phyloP scores from a whole-genome alignment of 2,329 filamentous ascomycete genomes.

The Akanthomyces dipterigenus region DNA sequence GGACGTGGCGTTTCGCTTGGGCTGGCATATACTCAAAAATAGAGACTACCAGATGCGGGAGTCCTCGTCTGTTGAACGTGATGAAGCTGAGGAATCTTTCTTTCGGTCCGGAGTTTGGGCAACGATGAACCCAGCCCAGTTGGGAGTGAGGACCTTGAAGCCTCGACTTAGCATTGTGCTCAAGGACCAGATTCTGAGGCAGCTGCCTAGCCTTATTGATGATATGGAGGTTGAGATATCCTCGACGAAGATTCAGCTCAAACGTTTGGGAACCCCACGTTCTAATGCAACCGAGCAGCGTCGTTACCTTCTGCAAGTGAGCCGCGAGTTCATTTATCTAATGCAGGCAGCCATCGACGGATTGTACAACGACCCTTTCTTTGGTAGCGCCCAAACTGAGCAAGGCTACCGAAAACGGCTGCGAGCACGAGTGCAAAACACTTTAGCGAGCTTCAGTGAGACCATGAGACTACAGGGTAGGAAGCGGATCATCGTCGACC shows the following conservation, averaged over 20 bases:
- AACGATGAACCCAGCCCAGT: constrained; percentile 16
- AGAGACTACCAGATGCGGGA: constrained; percentile 13
- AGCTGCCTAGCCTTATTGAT: constrained; percentile 24
- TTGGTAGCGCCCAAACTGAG: constrained; percentile 18
- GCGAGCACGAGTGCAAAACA: constrained; percentile 21
- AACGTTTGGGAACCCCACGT: constrained; percentile 20
- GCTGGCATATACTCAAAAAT: constrained; percentile 20
- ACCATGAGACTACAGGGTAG: constrained; percentile 20
- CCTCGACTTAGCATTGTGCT: constrained; percentile 19
- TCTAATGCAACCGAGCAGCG: constrained; percentile 18
- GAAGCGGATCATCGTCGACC: constrained; percentile 12
- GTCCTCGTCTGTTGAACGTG: constrained; percentile 11
- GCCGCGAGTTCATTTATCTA: constrained; percentile 20
- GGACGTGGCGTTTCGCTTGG: constrained; percentile 32
- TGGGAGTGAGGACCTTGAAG: constrained; percentile 18
- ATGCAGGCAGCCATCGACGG: constrained; percentile 23
- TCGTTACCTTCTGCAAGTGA: constrained; percentile 19
- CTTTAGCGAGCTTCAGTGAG: constrained; percentile 17
- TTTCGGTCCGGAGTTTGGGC: constrained; percentile 15
- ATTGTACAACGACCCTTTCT: constrained; percentile 24
- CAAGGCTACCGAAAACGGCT: constrained; percentile 17
- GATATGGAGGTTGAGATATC: constrained; percentile 13
- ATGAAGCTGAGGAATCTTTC: constrained; percentile 15
- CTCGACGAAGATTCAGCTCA: constrained; percentile 18
- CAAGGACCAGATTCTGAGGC: constrained; percentile 21